These are phyloP conservation scores for Casuarina cunninghamiana DNA, from an alignment of 306 rosid species.

Conservation along the genomic window DNA sequence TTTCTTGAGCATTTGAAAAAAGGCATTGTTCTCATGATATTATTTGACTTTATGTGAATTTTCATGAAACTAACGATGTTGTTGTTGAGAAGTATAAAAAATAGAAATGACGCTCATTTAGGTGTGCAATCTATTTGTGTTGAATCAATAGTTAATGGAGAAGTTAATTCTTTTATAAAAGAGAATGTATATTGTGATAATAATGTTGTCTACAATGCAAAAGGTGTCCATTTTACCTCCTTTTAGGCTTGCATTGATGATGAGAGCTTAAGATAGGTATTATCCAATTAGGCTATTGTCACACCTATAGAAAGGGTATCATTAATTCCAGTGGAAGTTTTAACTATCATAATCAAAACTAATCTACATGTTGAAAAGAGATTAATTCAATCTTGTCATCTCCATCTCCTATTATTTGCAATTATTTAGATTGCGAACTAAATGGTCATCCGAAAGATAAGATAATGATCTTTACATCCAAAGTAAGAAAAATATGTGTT, in stretches of 20 bases:
- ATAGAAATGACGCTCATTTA: constrained; percentile 30
- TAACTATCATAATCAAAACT: constrained; percentile 50
- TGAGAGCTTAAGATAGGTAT: constrained; percentile 82
- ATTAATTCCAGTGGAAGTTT: constrained; percentile 40
- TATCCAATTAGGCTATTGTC: constrained; percentile 80
- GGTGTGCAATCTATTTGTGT: constrained; percentile 34
- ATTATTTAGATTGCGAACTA: constrained; percentile 92
- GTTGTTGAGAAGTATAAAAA: constrained; percentile 93
- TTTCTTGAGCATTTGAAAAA: constrained; percentile 88
- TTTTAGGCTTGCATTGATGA: constrained; percentile 93
- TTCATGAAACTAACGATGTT: constrained; percentile 89
- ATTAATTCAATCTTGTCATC: constrained; percentile 42
- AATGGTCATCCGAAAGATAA: constrained; percentile 98
- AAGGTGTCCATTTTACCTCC: constrained; percentile 31
- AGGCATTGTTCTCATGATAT: constrained; percentile 98
- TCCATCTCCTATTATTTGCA: constrained; percentile 74
- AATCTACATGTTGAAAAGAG: constrained; percentile 57
- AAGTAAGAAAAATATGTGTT: constrained; percentile 92
- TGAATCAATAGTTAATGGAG: constrained; percentile 38
- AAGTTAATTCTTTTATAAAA: constrained; percentile 29
- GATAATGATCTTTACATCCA: constrained; percentile 90
- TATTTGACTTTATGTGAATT: constrained; percentile 92
- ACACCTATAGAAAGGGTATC: constrained; percentile 65
- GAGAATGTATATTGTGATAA: constrained; percentile 24
- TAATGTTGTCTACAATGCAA: constrained; percentile 24